Percentiles rank a stretch among this genome's conserved stretches.
phyloP scores from a whole-genome alignment of 306 rosid species.

The Crataegus laevigata region DNA sequence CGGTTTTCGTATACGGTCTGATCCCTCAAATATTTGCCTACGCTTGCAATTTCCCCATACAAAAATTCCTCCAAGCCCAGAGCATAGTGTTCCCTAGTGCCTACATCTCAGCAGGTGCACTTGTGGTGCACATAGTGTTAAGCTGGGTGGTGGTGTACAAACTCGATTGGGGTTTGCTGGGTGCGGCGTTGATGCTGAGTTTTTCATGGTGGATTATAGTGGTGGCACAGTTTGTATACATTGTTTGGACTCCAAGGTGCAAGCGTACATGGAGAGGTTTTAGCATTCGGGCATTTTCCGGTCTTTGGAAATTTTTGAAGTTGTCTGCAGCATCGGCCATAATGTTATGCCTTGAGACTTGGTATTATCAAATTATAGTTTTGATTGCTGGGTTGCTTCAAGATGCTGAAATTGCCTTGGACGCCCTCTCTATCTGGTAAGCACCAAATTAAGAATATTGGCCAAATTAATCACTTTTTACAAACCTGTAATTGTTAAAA shows the following conservation, averaged over 20 bases:
- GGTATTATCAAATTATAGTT: conserved; percentile 45
- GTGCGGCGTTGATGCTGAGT: conserved; percentile 26
- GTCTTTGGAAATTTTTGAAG: conserved; percentile 36
- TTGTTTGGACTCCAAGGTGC: conserved; percentile 13
- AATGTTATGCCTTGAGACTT: conserved; percentile 47
- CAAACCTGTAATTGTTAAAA: too few species aligned
- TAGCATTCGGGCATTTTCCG: conserved; percentile 31
- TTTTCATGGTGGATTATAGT: conserved; percentile 11
- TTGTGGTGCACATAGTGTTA: conserved; percentile 18
- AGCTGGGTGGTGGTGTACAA: conserved; percentile 35
- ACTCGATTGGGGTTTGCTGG: conserved; percentile 28
- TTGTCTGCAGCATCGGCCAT: conserved; percentile 44
- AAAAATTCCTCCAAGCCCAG: conserved; percentile 47
- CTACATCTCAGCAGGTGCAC: conserved; percentile 23
- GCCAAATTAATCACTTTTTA: too few species aligned
- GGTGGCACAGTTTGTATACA: background rate
- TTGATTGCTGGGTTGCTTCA: conserved; percentile 41
- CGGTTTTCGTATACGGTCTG: conserved; percentile 27
- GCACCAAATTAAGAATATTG: background rate
- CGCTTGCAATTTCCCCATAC: conserved; percentile 44
- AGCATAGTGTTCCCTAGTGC: conserved; percentile 47
- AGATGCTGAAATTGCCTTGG: conserved; percentile 40
- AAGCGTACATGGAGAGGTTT: conserved; percentile 34
- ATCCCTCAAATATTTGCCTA: conserved; percentile 47
- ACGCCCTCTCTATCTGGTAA: conserved; percentile 55